Conservation (phyloP, 106 monocot species). For the Chionographis japonica region DNA sequence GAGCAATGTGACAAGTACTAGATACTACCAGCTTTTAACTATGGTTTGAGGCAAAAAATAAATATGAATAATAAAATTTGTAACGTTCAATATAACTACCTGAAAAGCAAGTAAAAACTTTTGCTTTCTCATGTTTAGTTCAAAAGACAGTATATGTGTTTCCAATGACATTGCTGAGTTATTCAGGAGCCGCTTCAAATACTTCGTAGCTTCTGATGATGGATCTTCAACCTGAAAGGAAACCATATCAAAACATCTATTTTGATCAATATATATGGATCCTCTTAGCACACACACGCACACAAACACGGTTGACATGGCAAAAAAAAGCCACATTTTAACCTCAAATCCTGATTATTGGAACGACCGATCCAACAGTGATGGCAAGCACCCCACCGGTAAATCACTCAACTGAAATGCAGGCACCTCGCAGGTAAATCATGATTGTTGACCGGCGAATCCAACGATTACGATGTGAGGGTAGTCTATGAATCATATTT, state of each 20-base stretch:
- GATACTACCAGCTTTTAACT: no score
- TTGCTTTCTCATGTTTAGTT: constrained; percentile 83
- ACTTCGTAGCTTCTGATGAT: constrained; percentile 78
- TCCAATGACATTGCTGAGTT: constrained; percentile 77
- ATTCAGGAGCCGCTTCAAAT: constrained; percentile 86
- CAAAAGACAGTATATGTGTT: constrained; percentile 93
- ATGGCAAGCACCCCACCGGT: no score
- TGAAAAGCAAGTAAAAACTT: constrained; percentile 91
- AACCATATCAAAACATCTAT: not conserved
- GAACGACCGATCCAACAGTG: no score
- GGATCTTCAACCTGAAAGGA: constrained; percentile 77
- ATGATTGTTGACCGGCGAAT: no score
- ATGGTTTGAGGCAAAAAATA: not conserved
- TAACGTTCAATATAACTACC: constrained; percentile 21
- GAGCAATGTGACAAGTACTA: no score
- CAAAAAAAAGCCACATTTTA: not conserved
- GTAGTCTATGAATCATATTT: no score
- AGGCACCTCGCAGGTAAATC: no score
- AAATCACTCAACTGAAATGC: no score
- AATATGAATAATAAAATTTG: not conserved
- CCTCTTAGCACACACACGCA: not conserved
- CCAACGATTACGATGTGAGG: no score
- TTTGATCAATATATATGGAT: no score
- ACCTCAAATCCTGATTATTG: no score
- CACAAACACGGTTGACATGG: not conserved